phyloP scores from a whole-genome alignment of 495 filamentous ascomycete genomes.

The Lepidopterella palustris region DNA sequence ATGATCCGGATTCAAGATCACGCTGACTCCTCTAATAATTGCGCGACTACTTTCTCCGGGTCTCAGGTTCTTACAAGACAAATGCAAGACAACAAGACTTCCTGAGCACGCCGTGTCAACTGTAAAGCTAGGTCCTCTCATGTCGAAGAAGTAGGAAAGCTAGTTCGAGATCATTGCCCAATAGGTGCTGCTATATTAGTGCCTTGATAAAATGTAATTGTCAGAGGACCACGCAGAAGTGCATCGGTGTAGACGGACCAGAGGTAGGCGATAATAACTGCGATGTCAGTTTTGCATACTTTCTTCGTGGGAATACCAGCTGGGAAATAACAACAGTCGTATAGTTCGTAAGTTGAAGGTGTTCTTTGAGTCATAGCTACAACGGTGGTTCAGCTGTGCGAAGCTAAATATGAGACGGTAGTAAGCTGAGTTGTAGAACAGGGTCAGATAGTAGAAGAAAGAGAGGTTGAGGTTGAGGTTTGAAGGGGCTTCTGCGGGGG shows the following conservation, averaged over 20 bases:
- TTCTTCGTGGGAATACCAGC: not conserved
- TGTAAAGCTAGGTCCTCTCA: slow-evolving; percentile 6
- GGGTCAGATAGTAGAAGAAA: too few species aligned
- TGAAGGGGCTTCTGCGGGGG: too few species aligned
- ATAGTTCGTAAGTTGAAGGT: too few species aligned
- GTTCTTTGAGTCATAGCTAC: too few species aligned
- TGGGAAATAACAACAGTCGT: not conserved
- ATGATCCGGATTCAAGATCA: slow-evolving; percentile 9
- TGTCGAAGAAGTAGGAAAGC: slow-evolving; percentile 4
- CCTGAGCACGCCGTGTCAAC: slow-evolving; percentile 17
- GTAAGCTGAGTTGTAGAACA: too few species aligned
- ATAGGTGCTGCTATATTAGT: not conserved
- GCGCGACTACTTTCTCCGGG: not conserved
- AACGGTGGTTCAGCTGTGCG: too few species aligned
- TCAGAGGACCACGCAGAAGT: not conserved
- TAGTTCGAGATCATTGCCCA: slow-evolving; percentile 1
- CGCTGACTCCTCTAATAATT: not conserved
- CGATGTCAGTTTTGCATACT: not conserved
- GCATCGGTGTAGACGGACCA: not conserved
- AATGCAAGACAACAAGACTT: slow-evolving; percentile 7
- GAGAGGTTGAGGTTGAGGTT: too few species aligned
- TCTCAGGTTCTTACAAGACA: slow-evolving; percentile 1
- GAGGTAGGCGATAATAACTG: not conserved
- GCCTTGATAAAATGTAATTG: not conserved
- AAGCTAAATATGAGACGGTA: too few species aligned